phyloP scores from a whole-genome alignment of 257 asterid genomes.

The Lithospermum erythrorhizon region DNA sequence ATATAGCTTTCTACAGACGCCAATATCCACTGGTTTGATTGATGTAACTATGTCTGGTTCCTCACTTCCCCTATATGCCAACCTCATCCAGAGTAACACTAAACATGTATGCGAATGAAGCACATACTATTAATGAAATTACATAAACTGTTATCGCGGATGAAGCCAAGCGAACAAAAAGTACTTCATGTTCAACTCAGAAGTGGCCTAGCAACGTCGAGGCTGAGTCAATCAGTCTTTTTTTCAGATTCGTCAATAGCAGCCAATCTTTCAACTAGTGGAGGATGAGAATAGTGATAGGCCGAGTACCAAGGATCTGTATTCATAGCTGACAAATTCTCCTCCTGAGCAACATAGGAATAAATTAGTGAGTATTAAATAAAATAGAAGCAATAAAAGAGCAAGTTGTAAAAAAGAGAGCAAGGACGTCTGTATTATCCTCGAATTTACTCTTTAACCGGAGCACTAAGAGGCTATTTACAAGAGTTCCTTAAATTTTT shows the following conservation, averaged over 20 bases:
- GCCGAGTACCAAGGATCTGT: slow-evolving; percentile 97
- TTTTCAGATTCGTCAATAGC: slow-evolving; percentile 70
- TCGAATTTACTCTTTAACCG: too few species aligned
- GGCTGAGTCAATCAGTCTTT: slow-evolving; percentile 43
- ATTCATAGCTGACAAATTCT: slow-evolving; percentile 85
- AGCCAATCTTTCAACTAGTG: slow-evolving; percentile 80
- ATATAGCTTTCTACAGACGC: too few species aligned
- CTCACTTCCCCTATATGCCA: background rate
- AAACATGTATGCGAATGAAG: slow-evolving; percentile 1
- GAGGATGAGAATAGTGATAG: slow-evolving; percentile 95
- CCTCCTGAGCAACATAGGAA: slow-evolving; percentile 49
- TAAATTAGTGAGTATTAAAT: background rate
- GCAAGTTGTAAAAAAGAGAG: background rate
- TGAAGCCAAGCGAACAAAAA: background rate
- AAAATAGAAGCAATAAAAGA: background rate
- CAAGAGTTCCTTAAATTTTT: too few species aligned
- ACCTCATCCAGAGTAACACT: background rate
- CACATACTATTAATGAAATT: background rate
- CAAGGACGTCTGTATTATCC: too few species aligned
- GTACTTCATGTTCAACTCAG: slow-evolving; percentile 1
- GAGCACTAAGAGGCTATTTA: too few species aligned
- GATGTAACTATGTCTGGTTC: background rate
- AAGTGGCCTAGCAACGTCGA: background rate
- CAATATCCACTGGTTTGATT: background rate
- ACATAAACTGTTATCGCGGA: background rate